Conservation (phyloP, 371 early-diverging fungal genomes). For the Mucor lusitanicus region DNA sequence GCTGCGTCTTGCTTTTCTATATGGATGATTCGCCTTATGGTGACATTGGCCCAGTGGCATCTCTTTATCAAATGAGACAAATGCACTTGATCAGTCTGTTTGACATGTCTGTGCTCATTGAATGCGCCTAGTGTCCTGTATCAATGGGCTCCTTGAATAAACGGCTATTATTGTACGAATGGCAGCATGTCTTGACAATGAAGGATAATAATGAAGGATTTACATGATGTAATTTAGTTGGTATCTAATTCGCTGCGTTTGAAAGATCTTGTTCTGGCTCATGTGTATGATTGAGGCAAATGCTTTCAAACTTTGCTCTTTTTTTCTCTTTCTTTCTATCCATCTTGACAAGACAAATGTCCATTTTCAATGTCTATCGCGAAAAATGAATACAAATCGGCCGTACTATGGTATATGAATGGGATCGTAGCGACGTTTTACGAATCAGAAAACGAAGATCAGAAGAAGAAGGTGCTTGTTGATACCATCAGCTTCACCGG, state of each 20-base stretch:
- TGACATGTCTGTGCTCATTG: too few species aligned
- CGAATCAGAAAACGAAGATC: conserved; percentile 6
- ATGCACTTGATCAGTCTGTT: too few species aligned
- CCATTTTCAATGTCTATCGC: conserved; percentile 5
- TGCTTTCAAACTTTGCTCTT: not conserved
- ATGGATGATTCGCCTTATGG: too few species aligned
- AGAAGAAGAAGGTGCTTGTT: conserved; percentile 17
- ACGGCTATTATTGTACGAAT: too few species aligned
- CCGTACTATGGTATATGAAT: conserved; percentile 33
- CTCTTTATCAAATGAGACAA: too few species aligned
- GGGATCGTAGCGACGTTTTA: conserved; percentile 31
- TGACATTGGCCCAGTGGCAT: too few species aligned
- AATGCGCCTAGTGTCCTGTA: too few species aligned
- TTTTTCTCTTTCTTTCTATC: not conserved
- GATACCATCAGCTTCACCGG: conserved; percentile 24
- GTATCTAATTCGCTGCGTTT: conserved; percentile 1
- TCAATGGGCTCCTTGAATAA: too few species aligned
- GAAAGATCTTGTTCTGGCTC: not conserved
- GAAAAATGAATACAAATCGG: conserved; percentile 20
- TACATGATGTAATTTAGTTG: too few species aligned
- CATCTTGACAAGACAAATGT: conserved; percentile 4
- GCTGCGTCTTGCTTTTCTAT: too few species aligned
- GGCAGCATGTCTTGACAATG: too few species aligned
- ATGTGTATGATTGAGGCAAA: not conserved
- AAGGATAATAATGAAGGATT: too few species aligned